phyloP scores from a whole-genome alignment of 139 green algal genomes.

The Haematococcus sp. region DNA sequence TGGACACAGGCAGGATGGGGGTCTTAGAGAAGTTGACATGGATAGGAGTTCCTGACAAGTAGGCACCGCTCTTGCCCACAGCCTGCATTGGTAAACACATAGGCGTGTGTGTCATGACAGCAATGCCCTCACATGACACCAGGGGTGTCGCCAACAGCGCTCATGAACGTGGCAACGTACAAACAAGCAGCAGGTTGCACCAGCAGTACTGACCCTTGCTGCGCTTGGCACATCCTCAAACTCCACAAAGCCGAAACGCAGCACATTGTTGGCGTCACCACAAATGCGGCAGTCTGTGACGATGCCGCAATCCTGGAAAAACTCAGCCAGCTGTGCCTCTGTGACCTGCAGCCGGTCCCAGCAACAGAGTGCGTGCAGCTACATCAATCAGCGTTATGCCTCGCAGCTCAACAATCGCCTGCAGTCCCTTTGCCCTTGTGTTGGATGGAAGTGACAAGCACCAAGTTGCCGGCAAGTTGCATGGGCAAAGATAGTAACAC shows the following conservation, averaged over 20 bases:
- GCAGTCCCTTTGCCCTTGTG: too few species aligned
- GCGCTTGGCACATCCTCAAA: conserved; percentile 69
- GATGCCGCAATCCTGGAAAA: conserved; percentile 71
- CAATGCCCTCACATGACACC: neutral
- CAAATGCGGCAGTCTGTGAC: conserved; percentile 93
- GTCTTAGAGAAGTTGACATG: conserved; percentile 90
- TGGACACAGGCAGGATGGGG: conserved; percentile 93
- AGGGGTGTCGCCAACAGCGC: neutral
- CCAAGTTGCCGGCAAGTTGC: too few species aligned
- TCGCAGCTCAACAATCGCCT: too few species aligned
- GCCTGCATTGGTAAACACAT: conserved; percentile 42
- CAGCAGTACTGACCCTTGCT: conserved; percentile 34
- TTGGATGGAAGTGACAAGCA: too few species aligned
- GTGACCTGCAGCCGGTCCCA: conserved; percentile 46
- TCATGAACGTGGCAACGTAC: neutral
- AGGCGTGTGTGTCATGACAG: too few species aligned
- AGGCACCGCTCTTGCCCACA: conserved; percentile 54
- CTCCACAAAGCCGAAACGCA: conserved; percentile 97
- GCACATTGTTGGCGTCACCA: conserved; percentile 86
- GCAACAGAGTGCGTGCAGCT: too few species aligned
- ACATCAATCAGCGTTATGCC: too few species aligned
- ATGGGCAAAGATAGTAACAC: too few species aligned
- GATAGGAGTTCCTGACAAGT: conserved; percentile 72
- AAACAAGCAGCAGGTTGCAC: neutral
- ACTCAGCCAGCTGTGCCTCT: conserved; percentile 67